Evolutionary conservation across 2,329 filamentous ascomycete species (phyloP).

Genomic region (Ophiocordyceps camponoti-saundersi): DNA sequence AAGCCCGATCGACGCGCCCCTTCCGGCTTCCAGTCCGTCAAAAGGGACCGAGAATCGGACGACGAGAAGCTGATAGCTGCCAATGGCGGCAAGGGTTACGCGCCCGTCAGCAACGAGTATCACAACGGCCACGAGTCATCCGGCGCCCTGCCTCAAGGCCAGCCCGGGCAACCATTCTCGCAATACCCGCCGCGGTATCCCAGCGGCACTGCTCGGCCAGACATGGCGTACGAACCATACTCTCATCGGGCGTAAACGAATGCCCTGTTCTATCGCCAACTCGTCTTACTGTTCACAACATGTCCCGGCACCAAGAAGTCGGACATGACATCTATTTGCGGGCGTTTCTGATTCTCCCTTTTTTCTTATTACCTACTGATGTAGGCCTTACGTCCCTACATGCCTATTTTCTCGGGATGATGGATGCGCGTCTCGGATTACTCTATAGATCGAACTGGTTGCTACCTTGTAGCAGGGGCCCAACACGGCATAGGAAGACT

Average conservation of each 20-base stretch:
- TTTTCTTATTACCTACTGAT: no score
- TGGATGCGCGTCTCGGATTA: no score
- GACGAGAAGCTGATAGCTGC: slow-evolving; percentile 33
- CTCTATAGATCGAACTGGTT: no score
- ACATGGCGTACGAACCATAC: slow-evolving; percentile 48
- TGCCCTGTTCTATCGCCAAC: no score
- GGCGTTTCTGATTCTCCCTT: no score
- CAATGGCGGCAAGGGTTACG: slow-evolving; percentile 16
- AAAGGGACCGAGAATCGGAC: slow-evolving; percentile 13
- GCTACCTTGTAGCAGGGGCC: no score
- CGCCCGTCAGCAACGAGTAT: slow-evolving; percentile 15
- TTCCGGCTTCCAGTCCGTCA: slow-evolving; percentile 13
- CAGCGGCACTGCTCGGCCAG: slow-evolving; percentile 24
- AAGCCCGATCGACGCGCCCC: slow-evolving; percentile 26
- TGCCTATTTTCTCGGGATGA: no score
- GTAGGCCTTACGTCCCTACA: no score
- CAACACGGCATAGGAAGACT: no score
- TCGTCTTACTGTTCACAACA: background rate
- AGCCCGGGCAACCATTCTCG: slow-evolving; percentile 1
- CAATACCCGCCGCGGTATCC: slow-evolving; percentile 20
- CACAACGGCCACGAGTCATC: background rate
- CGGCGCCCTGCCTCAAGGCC: background rate
- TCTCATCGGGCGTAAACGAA: slow-evolving; percentile 31
- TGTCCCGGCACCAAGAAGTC: background rate
- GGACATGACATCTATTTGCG: background rate